These are phyloP conservation scores for Circinella minor DNA, from an alignment of 371 early-diverging fungal genomes.

Conservation along the genomic window DNA sequence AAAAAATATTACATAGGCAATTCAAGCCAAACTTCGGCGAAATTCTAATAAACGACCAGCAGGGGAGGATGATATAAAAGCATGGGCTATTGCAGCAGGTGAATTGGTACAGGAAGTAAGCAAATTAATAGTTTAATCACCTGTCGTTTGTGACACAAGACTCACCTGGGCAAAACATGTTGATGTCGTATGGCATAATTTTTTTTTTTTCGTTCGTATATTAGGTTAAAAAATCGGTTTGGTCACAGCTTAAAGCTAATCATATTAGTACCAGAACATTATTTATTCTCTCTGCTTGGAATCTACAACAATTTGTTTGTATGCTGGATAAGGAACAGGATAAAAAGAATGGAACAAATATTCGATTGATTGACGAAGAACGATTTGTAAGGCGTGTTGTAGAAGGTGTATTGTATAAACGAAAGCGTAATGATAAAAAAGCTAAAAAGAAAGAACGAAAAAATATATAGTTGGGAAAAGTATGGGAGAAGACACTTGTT, in stretches of 20 bases:
- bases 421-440: constrained; percentile 21
- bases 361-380: constrained; percentile 42
- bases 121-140: too few relatives aligned
- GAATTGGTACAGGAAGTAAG: constrained; percentile 43
- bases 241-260: constrained; percentile 37
- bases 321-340: constrained; percentile 23
- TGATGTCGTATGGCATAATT: not conserved
- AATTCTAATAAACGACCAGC: constrained; percentile 13
- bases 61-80: constrained; percentile 17
- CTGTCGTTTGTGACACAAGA: not conserved
- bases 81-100: constrained; percentile 41
- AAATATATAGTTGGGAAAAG: too few relatives aligned
- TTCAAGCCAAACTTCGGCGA: constrained; percentile 38
- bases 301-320: constrained; percentile 40
- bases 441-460: constrained; percentile 9
- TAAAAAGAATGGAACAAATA: constrained; percentile 25
- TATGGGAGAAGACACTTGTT: not conserved
- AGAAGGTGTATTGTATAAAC: constrained; percentile 44
- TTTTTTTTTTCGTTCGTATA: not conserved
- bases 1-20: constrained; percentile 24
- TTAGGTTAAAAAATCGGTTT: constrained; percentile 39
- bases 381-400: constrained; percentile 43
- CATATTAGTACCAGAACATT: constrained; percentile 37
- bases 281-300: constrained; percentile 48
- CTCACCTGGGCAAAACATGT: not conserved